Conservation (phyloP, 2,329 filamentous ascomycete species). For the Aspergillus persii region DNA sequence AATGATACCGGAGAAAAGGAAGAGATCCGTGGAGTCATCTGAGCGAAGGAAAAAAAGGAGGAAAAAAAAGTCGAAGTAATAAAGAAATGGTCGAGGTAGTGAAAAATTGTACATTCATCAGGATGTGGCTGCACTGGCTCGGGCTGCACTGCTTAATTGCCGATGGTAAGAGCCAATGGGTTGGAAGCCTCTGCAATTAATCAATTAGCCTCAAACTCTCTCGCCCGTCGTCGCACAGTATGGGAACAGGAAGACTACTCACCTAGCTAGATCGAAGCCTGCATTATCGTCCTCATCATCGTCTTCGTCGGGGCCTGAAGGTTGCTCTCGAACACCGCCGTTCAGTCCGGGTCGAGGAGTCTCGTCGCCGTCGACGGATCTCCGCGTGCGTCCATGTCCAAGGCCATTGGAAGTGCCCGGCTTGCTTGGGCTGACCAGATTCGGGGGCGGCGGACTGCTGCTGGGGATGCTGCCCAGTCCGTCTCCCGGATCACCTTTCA, state of each 20-base stretch:
- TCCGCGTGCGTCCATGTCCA: constrained; percentile 28
- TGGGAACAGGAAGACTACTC: constrained; percentile 15
- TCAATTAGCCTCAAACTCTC: constrained; percentile 5
- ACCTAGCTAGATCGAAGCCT: constrained; percentile 50
- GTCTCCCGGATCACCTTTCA: constrained; percentile 43
- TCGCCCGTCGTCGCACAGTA: background rate
- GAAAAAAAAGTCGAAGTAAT: no score
- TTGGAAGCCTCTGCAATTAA: constrained; percentile 43
- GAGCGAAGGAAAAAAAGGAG: no score
- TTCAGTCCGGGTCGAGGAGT: constrained; percentile 14
- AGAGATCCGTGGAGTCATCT: background rate
- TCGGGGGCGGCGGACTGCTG: constrained; percentile 49
- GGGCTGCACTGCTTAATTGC: constrained; percentile 40
- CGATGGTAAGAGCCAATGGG: constrained; percentile 49
- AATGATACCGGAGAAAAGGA: background rate
- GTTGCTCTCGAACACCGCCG: constrained; percentile 15
- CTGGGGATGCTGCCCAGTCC: constrained; percentile 42
- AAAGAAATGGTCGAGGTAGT: background rate
- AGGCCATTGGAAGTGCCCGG: constrained; percentile 35
- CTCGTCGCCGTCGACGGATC: constrained; percentile 31
- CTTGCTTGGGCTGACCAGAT: constrained; percentile 46
- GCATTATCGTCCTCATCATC: constrained; percentile 42
- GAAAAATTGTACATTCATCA: background rate
- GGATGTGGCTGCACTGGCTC: constrained; percentile 33
- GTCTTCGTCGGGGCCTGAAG: constrained; percentile 25